Percentiles rank a stretch among this genome's conserved stretches.
Evolutionary conservation across 169 alveolate species (phyloP).

Genomic region (Theileria annulata): DNA sequence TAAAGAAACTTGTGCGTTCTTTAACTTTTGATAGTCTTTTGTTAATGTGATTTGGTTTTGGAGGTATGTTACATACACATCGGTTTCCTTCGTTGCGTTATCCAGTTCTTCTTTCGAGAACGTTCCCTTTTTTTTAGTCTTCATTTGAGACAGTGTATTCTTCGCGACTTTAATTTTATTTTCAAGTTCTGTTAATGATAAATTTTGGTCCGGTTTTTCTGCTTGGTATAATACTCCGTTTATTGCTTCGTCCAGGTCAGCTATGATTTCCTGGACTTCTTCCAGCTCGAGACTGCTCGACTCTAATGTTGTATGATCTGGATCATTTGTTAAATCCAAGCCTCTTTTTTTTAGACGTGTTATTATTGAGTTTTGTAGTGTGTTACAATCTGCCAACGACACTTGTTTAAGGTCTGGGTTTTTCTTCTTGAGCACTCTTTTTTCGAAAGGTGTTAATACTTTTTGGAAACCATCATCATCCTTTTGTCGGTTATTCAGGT

Average conservation of each 20-base stretch:
- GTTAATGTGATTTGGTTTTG: slow-evolving; percentile 38
- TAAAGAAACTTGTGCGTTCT: slow-evolving; percentile 28
- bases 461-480: slow-evolving; percentile 60
- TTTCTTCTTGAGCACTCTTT: slow-evolving; percentile 48
- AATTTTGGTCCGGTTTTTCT: slow-evolving; percentile 34
- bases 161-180: slow-evolving; percentile 31
- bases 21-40: slow-evolving; percentile 39
- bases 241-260: slow-evolving; percentile 34
- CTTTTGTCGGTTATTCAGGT: not conserved
- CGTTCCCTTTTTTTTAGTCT: slow-evolving; percentile 17
- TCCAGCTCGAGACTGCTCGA: slow-evolving; percentile 8
- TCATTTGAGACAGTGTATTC: slow-evolving; percentile 27
- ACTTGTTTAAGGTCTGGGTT: slow-evolving; percentile 1
- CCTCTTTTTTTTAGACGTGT: slow-evolving; percentile 38
- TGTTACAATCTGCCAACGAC: slow-evolving; percentile 21
- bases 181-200: slow-evolving; percentile 44
- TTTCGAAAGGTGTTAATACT: slow-evolving; percentile 49
- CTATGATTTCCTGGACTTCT: slow-evolving; percentile 23
- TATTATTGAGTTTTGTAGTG: slow-evolving; percentile 21
- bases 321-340: slow-evolving; percentile 14
- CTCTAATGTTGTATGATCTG: slow-evolving; percentile 10
- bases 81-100: slow-evolving; percentile 33
- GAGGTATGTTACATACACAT: slow-evolving; percentile 39
- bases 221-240: slow-evolving; percentile 19
- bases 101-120: slow-evolving; percentile 31